Evolutionary conservation across 176 grass and related monocot species (phyloP).

Genomic region (Melocanna baccifera): DNA sequence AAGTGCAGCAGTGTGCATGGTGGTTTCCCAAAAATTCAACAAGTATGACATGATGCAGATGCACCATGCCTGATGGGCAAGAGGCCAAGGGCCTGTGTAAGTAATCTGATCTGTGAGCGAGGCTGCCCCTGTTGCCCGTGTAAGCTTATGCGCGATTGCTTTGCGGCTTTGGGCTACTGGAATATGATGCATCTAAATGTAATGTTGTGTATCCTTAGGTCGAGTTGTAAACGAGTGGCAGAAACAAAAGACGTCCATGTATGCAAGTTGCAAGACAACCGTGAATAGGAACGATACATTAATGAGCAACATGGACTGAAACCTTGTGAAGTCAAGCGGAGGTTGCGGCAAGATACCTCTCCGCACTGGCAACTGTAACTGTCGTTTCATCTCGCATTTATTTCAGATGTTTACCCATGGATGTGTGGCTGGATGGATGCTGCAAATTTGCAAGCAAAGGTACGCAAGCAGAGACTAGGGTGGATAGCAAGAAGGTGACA

Average conservation of each 20-base stretch:
- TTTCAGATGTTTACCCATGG: background rate
- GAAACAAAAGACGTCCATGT: background rate
- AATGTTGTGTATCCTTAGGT: background rate
- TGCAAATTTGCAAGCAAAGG: background rate
- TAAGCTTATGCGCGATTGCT: background rate
- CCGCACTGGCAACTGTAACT: background rate
- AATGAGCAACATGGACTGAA: background rate
- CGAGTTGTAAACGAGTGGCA: background rate
- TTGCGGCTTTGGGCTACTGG: background rate
- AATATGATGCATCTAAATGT: conserved; percentile 5
- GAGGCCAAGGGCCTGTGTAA: background rate
- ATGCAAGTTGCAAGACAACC: background rate
- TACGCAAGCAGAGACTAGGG: background rate
- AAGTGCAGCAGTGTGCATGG: background rate
- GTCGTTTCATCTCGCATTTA: background rate
- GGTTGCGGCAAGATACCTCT: background rate
- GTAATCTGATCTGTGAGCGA: background rate
- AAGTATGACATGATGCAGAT: background rate
- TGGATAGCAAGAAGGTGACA: background rate
- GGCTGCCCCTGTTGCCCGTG: background rate
- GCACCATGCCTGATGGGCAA: background rate
- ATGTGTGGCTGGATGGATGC: background rate
- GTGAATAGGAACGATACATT: background rate
- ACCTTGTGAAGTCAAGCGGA: background rate
- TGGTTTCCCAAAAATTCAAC: background rate